Conservation (phyloP, 2,329 filamentous ascomycete species). For the Zalaria sp. region DNA sequence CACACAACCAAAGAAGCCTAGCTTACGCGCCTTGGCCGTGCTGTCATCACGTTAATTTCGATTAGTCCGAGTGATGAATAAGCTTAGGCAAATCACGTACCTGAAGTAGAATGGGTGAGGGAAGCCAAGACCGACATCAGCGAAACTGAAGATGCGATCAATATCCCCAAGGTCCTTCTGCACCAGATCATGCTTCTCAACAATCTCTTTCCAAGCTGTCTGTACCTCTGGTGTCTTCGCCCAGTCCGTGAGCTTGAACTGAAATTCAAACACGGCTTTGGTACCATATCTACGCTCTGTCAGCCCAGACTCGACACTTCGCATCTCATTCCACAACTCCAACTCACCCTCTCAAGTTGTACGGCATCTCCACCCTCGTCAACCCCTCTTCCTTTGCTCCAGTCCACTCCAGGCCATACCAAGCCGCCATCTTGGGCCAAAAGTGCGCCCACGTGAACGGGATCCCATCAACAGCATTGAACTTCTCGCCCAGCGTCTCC, state of each 20-base stretch:
- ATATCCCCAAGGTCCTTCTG: conserved; percentile 28
- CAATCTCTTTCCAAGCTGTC: conserved; percentile 31
- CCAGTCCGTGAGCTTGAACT: conserved; percentile 33
- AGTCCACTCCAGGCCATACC: conserved; percentile 24
- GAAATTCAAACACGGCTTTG: conserved; percentile 21
- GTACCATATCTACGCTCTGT: conserved; percentile 27
- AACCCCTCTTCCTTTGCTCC: conserved; percentile 1
- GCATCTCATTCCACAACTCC: neutral
- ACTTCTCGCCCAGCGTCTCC: conserved; percentile 17
- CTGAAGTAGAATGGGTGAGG: conserved; percentile 10
- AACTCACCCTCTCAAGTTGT: neutral
- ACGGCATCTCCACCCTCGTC: conserved; percentile 2
- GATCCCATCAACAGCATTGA: conserved; percentile 34
- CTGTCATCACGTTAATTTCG: conserved; percentile 5
- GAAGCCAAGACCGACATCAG: conserved; percentile 25
- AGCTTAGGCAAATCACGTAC: neutral
- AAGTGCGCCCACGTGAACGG: conserved; percentile 33
- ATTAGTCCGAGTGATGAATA: too few relatives aligned
- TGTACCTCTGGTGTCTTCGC: conserved; percentile 28
- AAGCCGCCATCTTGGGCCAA: conserved; percentile 32
- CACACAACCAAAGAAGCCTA: conserved; percentile 34
- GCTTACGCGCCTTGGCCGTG: conserved; percentile 31
- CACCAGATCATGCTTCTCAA: conserved; percentile 25
- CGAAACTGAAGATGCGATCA: conserved; percentile 32
- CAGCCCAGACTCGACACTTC: neutral